Evolutionary conservation across 208 protist species (phyloP), one percentile per base, ranked within the genome.

Genomic region (Trypanosoma boissoni): DNA sequence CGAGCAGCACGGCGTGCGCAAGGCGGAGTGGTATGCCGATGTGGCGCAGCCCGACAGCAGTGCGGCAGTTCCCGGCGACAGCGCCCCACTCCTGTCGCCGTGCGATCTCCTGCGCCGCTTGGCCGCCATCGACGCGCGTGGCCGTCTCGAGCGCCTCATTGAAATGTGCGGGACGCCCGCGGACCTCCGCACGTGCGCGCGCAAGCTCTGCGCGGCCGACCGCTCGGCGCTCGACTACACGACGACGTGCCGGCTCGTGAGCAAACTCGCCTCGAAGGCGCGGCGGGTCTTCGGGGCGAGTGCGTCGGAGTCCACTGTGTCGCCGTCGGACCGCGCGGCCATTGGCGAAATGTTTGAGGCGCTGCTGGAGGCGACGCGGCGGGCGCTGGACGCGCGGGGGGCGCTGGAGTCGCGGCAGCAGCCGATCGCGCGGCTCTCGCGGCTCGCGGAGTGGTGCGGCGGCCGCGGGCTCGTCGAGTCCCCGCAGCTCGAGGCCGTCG

Each of bases 251-350:
- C 87, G 84, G 49, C 59, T 94, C 10, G 74, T 91, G 26, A 81
- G 81, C 55, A 91, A 91, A 66, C 52, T 91, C 12, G 57, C 88
- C 14, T 94, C 88, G n/a, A 94, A 91, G 60, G 64, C 74, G 16
- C 78, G 88, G 0, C 83, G 87, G 14, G 36, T 81, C 18, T 74
- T 24, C 56, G 60, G 23, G 68, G 43, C 71, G 63, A 32, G n/a
- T 3, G 24, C 64, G 21, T 2, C 28, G 55, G 44, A 46, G 0
- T 43, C 71, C 66, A 32, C 21, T 3, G 24, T 68, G 21, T 2
- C 28, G 55, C 37, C 54, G 0, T 43, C 48, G 0, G 79, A 90
- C 34, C 45, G 59, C 9, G 52, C 46, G 12, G 32, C 44, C n/a
- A 69, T 88, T 41, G 56, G 77, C 37, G 37, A 44, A 0, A 32